Evolutionary conservation across 495 filamentous ascomycete species (phyloP).

Genomic region (Hypoxylon crocopeplum): DNA sequence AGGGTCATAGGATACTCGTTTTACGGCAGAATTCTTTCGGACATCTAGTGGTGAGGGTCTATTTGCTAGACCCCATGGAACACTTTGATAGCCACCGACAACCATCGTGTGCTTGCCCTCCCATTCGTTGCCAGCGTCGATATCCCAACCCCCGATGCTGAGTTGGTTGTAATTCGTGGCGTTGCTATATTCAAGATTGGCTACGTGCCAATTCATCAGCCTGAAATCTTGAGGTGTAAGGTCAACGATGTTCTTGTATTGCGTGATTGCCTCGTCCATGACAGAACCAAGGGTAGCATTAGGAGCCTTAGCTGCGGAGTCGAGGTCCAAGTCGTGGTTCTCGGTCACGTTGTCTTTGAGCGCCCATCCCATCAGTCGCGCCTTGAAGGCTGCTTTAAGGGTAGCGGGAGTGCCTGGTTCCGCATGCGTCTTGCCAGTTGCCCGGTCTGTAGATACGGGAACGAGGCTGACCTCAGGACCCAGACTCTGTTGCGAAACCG

Average conservation of each 20-base stretch:
- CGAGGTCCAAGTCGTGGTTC: conserved; percentile 76
- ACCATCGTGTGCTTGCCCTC: conserved; percentile 93
- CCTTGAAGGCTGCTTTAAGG: conserved; percentile 71
- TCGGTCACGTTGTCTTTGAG: conserved; percentile 69
- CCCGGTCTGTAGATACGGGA: conserved; percentile 64
- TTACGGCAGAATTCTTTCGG: conserved; percentile 63
- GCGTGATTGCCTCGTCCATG: conserved; percentile 85
- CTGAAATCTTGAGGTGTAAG: conserved; percentile 86
- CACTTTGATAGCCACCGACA: conserved; percentile 88
- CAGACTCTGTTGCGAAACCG: conserved; percentile 56
- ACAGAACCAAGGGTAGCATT: conserved; percentile 83
- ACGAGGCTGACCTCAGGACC: conserved; percentile 59
- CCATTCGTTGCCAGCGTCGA: conserved; percentile 97
- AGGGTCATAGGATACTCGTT: conserved; percentile 39
- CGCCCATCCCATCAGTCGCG: conserved; percentile 80
- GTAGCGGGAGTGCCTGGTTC: conserved; percentile 63
- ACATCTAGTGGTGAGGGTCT: conserved; percentile 82
- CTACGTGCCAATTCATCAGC: conserved; percentile 96
- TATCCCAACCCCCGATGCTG: conserved; percentile 92
- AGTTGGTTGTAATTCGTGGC: conserved; percentile 84
- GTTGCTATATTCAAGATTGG: conserved; percentile 97
- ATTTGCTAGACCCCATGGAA: conserved; percentile 81
- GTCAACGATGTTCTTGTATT: conserved; percentile 84
- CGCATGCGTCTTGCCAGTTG: conserved; percentile 65
- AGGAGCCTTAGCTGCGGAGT: conserved; percentile 61